Conservation (phyloP, 108 stramenopile genomes). For the Aurantiochytrium sp. region DNA sequence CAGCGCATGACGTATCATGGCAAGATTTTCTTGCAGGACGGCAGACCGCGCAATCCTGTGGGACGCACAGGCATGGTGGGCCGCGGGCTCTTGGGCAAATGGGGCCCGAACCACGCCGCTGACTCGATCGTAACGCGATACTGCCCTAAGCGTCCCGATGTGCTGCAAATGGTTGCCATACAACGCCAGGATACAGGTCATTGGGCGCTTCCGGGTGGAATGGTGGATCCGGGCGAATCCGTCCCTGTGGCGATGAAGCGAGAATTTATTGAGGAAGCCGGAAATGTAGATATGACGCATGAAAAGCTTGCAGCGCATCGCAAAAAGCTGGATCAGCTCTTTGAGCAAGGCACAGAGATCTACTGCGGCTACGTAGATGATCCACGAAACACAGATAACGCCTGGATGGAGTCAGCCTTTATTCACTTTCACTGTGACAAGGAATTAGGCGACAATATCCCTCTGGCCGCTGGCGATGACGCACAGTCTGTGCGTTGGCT, state of each 20-base stretch:
- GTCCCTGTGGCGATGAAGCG: background rate
- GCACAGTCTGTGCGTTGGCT: background rate
- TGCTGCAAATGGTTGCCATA: slow-evolving; percentile 8
- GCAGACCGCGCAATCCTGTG: background rate
- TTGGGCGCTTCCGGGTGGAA: background rate
- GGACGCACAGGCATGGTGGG: slow-evolving; percentile 1
- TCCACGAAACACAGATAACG: slow-evolving; percentile 1
- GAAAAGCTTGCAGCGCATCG: background rate
- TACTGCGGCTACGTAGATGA: background rate
- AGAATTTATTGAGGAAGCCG: slow-evolving; percentile 1
- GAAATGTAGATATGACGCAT: background rate
- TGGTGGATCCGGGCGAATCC: slow-evolving; percentile 9
- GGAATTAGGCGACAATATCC: background rate
- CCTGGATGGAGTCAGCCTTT: background rate
- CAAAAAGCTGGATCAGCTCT: background rate
- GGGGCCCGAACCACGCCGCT: slow-evolving; percentile 9
- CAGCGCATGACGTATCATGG: background rate
- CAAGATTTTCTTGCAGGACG: background rate
- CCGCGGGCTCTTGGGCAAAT: background rate
- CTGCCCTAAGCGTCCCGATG: background rate
- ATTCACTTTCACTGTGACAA: background rate
- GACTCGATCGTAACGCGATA: background rate
- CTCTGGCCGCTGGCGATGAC: background rate
- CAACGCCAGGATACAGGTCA: background rate
- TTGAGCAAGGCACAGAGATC: background rate